A percentile compares a stretch with the other conserved stretches of the same genome.
Conservation (phyloP, 192 early-diverging fungal genomes). For the Coemansia sp. region DNA sequence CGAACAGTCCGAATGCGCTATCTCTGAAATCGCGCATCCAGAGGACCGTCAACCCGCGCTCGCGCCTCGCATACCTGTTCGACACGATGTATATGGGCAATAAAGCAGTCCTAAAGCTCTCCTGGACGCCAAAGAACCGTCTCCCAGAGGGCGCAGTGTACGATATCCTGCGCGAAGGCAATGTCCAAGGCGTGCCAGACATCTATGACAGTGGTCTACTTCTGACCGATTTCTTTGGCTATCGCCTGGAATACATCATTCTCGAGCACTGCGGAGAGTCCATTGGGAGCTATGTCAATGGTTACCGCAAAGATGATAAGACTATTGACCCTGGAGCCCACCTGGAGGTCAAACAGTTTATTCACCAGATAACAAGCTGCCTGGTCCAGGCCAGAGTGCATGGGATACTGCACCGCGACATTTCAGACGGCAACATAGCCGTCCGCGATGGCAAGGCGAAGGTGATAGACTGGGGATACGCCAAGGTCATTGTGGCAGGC, state of each 20-base stretch:
- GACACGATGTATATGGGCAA: neutral
- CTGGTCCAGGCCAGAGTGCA: neutral
- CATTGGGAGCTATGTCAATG: neutral
- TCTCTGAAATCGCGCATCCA: neutral
- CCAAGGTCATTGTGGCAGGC: neutral
- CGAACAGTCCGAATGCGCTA: neutral
- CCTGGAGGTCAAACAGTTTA: neutral
- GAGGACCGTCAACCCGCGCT: neutral
- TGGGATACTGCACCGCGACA: constrained; percentile 7
- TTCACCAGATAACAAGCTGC: neutral
- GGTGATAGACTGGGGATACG: constrained; percentile 24
- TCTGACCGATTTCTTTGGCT: neutral
- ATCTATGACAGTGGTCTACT: constrained; percentile 5
- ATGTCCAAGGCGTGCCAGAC: neutral
- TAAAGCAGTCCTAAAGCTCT: constrained; percentile 1
- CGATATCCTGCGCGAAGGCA: neutral
- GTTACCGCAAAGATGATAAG: neutral
- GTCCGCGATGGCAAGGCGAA: neutral
- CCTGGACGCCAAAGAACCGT: constrained; percentile 4
- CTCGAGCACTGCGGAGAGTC: constrained; percentile 1
- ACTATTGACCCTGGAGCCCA: neutral
- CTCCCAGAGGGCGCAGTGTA: constrained; percentile 11
- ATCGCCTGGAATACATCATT: constrained; percentile 9
- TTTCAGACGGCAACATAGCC: constrained; percentile 20
- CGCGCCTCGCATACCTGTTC: constrained; percentile 6